These are phyloP conservation scores for Pseudomassariella vexata DNA, from an alignment of 2,329 filamentous ascomycete species.

Conservation along the genomic window DNA sequence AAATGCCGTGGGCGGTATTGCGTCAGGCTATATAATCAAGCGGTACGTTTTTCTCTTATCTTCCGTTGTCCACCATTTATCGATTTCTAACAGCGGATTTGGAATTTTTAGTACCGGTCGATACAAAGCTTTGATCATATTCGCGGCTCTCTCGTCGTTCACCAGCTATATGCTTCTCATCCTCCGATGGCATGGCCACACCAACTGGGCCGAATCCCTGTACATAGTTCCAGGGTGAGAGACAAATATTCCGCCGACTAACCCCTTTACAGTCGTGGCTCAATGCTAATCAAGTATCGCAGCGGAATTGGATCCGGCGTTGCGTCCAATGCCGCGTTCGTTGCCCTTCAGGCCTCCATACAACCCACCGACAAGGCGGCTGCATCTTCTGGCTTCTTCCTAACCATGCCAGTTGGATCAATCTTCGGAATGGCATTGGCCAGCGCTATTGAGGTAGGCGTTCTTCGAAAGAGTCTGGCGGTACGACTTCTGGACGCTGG, in stretches of 20 bases:
- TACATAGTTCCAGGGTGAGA: slow-evolving; percentile 5
- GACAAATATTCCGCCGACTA: background rate
- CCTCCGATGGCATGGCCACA: slow-evolving; percentile 54
- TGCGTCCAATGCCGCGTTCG: slow-evolving; percentile 37
- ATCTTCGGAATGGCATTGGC: slow-evolving; percentile 18
- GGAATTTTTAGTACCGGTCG: slow-evolving; percentile 41
- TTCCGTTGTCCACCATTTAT: background rate
- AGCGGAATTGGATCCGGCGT: slow-evolving; percentile 46
- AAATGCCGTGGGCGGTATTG: slow-evolving; percentile 58
- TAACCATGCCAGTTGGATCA: slow-evolving; percentile 34
- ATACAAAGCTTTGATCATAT: slow-evolving; percentile 49
- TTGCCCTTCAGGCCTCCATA: slow-evolving; percentile 41
- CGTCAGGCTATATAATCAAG: slow-evolving; percentile 58
- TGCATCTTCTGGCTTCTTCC: slow-evolving; percentile 40
- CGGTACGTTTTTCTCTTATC: slow-evolving; percentile 20
- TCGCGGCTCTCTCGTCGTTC: slow-evolving; percentile 43
- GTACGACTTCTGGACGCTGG: slow-evolving; percentile 17
- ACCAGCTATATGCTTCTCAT: slow-evolving; percentile 47
- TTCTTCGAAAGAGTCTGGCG: slow-evolving; percentile 21
- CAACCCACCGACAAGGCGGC: slow-evolving; percentile 40
- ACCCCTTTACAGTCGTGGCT: no score
- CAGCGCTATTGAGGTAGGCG: slow-evolving; percentile 18
- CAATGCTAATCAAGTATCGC: no score
- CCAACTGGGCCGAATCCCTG: slow-evolving; percentile 47
- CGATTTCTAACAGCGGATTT: no score